Percentiles rank a stretch among this genome's conserved stretches.
Evolutionary conservation across 2,329 filamentous ascomycete genomes (phyloP).

Genomic region (Whalleya microplaca): DNA sequence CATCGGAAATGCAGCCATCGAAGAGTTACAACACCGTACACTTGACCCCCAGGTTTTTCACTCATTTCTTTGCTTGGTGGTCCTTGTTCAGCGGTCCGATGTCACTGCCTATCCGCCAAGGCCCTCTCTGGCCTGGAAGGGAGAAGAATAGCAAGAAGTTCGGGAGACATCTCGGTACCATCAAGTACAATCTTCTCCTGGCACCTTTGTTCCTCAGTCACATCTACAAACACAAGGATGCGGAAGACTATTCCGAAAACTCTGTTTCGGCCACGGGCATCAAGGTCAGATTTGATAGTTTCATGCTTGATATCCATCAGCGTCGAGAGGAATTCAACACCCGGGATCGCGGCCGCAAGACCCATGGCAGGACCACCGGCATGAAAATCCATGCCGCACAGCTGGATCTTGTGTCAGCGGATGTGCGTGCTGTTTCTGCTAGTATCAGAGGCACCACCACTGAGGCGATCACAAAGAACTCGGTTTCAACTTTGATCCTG

Average conservation of each 20-base stretch:
- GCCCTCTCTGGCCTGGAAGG: slow-evolving; percentile 84
- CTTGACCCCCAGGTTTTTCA: slow-evolving; percentile 93
- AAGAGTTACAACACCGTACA: slow-evolving; percentile 97
- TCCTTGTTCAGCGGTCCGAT: slow-evolving; percentile 93
- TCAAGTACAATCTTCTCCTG: slow-evolving; percentile 94
- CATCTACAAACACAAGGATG: slow-evolving; percentile 98
- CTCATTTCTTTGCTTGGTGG: slow-evolving; percentile 98
- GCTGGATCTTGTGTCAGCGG: slow-evolving; percentile 86
- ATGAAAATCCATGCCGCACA: slow-evolving; percentile 97
- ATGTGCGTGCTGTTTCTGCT: slow-evolving; percentile 91
- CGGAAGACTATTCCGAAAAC: slow-evolving; percentile 77
- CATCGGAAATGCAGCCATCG: slow-evolving; percentile 74
- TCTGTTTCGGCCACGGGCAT: slow-evolving; percentile 91
- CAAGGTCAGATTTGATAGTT: slow-evolving; percentile 93
- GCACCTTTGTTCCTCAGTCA: slow-evolving; percentile 95
- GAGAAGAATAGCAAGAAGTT: slow-evolving; percentile 99
- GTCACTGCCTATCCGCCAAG: slow-evolving; percentile 92
- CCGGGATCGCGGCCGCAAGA: slow-evolving; percentile 74
- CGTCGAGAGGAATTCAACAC: slow-evolving; percentile 90
- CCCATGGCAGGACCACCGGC: slow-evolving; percentile 79
- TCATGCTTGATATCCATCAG: slow-evolving; percentile 96
- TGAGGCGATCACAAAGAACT: slow-evolving; percentile 71
- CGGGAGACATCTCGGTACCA: slow-evolving; percentile 92
- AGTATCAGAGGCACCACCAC: slow-evolving; percentile 80
- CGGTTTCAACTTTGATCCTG: slow-evolving; percentile 53